Evolutionary conservation across 2,329 filamentous ascomycete genomes (phyloP), one percentile per base, ranked within the genome.

Genomic region (Parasarocladium wereldwijsianum): DNA sequence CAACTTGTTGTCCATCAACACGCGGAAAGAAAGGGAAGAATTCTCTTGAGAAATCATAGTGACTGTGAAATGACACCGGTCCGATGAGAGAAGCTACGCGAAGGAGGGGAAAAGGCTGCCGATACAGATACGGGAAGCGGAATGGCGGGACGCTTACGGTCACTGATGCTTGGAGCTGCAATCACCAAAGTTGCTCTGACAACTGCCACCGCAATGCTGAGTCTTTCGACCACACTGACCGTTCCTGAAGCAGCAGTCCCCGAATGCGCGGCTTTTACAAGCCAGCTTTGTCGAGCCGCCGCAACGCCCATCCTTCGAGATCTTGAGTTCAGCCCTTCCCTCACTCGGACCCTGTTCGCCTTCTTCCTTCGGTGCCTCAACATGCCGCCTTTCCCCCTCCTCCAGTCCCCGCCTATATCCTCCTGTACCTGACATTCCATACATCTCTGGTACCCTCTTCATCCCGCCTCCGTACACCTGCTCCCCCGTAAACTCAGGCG

Each of bases 231-330:
- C 53, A 32, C 61, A 64, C 40, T 45, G 49, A 27, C 54, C 44
- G 36, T 44, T 43, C 32, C 41, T 44, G 11, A 55, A 60, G 45
- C 60, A 64, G 46, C 60, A 62, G 33, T 53, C 40, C 3, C 58
- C 58, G 32, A 52, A 59, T 8, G 37, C 28, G 35, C 52, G 57
- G n/a, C 55, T 57, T 21, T 45, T 38, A 36, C 59, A 62, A 16
- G 55, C 60, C 35, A 50, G 50, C 12, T 50, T 52, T 12, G 44
- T 47, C 14, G 46, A 38, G 25, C 51, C 55, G 14, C 55, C 59
- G 31, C 59, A 62, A 12, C 43, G 46, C 11, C 54, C 57, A 28
- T 60, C 51, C 13, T 47, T 39, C 1, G 55, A 59, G 10, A 54
- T 42, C 33, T 46, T 49, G 23, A 43, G 37, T 13, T 10, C 5